Percentiles rank a stretch among this genome's conserved stretches.
phyloP scores from a whole-genome alignment of 2,329 filamentous ascomycete species.

The Fonsecaea pugnacius region DNA sequence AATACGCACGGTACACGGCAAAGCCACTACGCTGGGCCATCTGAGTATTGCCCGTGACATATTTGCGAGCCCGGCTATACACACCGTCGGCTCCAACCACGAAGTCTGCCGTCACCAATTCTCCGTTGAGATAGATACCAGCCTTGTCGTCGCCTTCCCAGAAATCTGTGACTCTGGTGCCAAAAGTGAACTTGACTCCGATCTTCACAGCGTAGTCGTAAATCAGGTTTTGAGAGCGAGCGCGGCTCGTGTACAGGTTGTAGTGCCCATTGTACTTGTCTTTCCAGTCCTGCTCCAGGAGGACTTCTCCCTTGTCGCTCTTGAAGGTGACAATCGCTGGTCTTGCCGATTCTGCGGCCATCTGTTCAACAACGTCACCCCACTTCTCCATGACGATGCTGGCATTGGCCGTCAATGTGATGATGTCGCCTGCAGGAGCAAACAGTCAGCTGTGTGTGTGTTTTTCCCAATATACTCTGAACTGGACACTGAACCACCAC shows the following conservation, averaged over 20 bases:
- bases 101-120: slow-evolving; percentile 42
- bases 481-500: no score
- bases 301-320: slow-evolving; percentile 39
- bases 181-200: slow-evolving; percentile 40
- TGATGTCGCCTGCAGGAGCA: slow-evolving; percentile 8
- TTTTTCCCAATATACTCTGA: no score
- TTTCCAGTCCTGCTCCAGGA: slow-evolving; percentile 41
- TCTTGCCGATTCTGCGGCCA: neutral
- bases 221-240: slow-evolving; percentile 41
- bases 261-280: slow-evolving; percentile 37
- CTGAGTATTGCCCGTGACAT: slow-evolving; percentile 47
- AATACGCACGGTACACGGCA: slow-evolving; percentile 26
- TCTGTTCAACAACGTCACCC: slow-evolving; percentile 5
- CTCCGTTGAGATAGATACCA: slow-evolving; percentile 40
- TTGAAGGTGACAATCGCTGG: slow-evolving; percentile 37
- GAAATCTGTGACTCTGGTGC: slow-evolving; percentile 39
- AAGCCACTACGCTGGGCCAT: slow-evolving; percentile 41
- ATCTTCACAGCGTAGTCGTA: slow-evolving; percentile 37
- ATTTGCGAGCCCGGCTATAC: slow-evolving; percentile 40
- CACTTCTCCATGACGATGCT: slow-evolving; percentile 6
- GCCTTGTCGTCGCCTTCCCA: slow-evolving; percentile 39
- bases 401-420: slow-evolving; percentile 10
- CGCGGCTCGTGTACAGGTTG: slow-evolving; percentile 41
- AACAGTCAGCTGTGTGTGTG: neutral
- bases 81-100: slow-evolving; percentile 39